Conservation (phyloP, 768 basidiomycete species). For the Amanita molliuscula region DNA sequence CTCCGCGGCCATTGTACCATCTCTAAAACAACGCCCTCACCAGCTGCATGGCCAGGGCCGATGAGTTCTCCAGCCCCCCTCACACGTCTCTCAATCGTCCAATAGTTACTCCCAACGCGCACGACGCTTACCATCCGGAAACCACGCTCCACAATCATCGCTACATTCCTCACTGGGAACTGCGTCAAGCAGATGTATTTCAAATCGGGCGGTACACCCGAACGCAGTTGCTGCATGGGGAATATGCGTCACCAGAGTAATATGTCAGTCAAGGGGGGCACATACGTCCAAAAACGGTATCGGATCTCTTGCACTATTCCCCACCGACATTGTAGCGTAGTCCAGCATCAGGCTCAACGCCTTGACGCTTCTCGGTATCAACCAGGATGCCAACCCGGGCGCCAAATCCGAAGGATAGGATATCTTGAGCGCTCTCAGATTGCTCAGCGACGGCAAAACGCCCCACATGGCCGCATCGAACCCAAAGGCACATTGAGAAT, state of each 20-base stretch:
- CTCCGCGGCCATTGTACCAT: conserved; percentile 49
- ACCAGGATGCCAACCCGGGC: conserved; percentile 54
- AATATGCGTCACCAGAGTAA: background rate
- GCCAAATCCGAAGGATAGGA: conserved; percentile 56
- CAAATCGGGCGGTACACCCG: conserved; percentile 42
- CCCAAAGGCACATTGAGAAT: conserved; percentile 40
- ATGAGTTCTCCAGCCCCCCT: background rate
- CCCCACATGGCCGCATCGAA: conserved; percentile 68
- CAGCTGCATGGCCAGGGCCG: background rate
- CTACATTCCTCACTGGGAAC: conserved; percentile 28
- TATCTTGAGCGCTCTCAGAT: conserved; percentile 44
- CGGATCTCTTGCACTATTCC: conserved; percentile 27
- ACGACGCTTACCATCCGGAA: conserved; percentile 54
- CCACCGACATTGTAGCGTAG: conserved; percentile 13
- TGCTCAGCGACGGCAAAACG: conserved; percentile 47
- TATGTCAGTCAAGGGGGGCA: background rate
- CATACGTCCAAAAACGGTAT: conserved; percentile 31
- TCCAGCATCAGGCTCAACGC: conserved; percentile 40
- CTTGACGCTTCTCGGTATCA: conserved; percentile 45
- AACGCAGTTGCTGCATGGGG: conserved; percentile 40
- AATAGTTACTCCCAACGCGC: conserved; percentile 42
- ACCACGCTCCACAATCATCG: conserved; percentile 41
- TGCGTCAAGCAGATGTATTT: conserved; percentile 49
- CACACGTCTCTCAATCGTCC: conserved; percentile 29
- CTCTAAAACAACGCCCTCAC: conserved; percentile 14